Base-by-base conservation (phyloP, 2,329 filamentous ascomycete genomes). In the Cercospora zeina region DNA sequence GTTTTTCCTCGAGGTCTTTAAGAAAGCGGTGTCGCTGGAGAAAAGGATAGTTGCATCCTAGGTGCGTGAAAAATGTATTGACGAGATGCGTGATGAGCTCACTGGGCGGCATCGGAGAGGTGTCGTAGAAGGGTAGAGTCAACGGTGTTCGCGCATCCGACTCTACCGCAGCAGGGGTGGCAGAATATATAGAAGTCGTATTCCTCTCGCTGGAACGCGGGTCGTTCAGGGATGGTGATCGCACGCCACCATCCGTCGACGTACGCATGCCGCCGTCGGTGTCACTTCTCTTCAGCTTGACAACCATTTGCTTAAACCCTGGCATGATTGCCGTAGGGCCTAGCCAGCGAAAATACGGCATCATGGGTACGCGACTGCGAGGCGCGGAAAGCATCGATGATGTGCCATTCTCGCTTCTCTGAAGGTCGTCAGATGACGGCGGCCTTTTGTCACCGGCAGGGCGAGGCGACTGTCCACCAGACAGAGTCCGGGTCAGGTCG, bases 291-390 rank as follows among this genome's bases (percentile, higher is more conserved):
- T 87, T 83, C 31, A 93, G 85, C 58, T 89, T 87, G 62, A 89
- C 87, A 27, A 96, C 90, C 90, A 96, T 96, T 75, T 96, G 91
- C 76, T 96, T 96, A 78, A 92, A 96, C 21, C 91, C 91, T 1
- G 91, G 91, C 57, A 95, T 90, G 71, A 96, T 96, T 65, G 91
- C 92, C 0, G 92, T 96, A 0, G 91, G 90, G 0, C 91, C 92
- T 73, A 96, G 95, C 76, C 95, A 96, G 63, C 92, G 83, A 70
- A 96, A 96, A 74, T 95, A 96, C 0, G 91, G 91, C 66, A 96
- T 90, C 47, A 51, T 51, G 24, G 47, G 47, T 27, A 51, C 47
- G 58, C 88, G 84, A 71, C 89, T 84, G 80, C 73, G 79, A 11
- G 71, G 68, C 7, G 70, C 68, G 1, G 73, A 67, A 59, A 76